phyloP scores from a whole-genome alignment of 805 yeast species.

The Wickerhamomyces queroliae region DNA sequence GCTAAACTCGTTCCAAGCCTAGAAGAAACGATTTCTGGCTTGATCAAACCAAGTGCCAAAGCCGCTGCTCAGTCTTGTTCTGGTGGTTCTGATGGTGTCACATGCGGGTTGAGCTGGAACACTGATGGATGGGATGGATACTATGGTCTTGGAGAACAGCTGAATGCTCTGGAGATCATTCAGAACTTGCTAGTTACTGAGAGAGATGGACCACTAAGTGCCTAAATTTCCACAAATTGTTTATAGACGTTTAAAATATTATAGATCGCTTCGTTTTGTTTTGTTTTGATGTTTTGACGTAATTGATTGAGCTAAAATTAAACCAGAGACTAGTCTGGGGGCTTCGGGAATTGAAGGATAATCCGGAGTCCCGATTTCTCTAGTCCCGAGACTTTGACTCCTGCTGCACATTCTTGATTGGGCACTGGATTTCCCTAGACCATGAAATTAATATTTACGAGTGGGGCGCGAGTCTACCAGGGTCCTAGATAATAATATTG shows the following conservation, averaged over 20 bases:
- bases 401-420: too few species aligned
- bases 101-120: slow-evolving; percentile 86
- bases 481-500: too few species aligned
- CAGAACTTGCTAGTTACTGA: slow-evolving; percentile 33
- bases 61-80: slow-evolving; percentile 83
- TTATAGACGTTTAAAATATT: slow-evolving; percentile 29
- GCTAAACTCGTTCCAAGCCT: slow-evolving; percentile 60
- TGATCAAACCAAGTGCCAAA: slow-evolving; percentile 42
- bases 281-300: too few species aligned
- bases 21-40: slow-evolving; percentile 23
- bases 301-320: too few species aligned
- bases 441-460: too few species aligned
- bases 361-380: too few species aligned
- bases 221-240: too few species aligned
- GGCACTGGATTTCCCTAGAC: too few species aligned
- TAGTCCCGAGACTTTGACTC: too few species aligned
- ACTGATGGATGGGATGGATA: slow-evolving; percentile 61
- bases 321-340: too few species aligned
- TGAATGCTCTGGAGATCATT: slow-evolving; percentile 70
- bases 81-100: slow-evolving; percentile 81
- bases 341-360: too few species aligned
- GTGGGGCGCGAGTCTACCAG: too few species aligned
- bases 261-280: neutral
- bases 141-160: slow-evolving; percentile 87
- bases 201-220: slow-evolving; percentile 1